phyloP scores from a whole-genome alignment of 2,329 filamentous ascomycete genomes.

The Emericellopsis cladophorae region DNA sequence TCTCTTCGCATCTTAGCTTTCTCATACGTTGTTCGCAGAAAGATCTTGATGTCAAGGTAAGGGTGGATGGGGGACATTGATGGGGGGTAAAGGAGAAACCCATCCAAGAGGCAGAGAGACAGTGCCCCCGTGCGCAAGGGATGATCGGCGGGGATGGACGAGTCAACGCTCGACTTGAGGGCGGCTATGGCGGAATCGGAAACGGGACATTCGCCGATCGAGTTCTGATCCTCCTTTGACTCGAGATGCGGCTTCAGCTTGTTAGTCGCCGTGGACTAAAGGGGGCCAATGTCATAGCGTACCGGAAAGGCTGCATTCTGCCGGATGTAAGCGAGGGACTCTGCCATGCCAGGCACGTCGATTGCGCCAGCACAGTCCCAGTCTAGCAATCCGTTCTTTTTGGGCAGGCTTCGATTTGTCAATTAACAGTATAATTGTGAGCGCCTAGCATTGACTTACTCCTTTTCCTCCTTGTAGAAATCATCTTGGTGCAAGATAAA shows the following conservation, averaged over 20 bases:
- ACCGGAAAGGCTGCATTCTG: constrained; percentile 53
- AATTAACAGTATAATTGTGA: neutral
- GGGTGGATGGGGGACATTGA: constrained; percentile 40
- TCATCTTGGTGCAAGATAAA: constrained; percentile 94
- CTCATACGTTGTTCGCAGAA: constrained; percentile 57
- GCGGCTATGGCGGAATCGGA: constrained; percentile 29
- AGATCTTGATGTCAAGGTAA: constrained; percentile 63
- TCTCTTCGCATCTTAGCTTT: constrained; percentile 53
- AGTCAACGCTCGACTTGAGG: constrained; percentile 31
- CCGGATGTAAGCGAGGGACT: constrained; percentile 58
- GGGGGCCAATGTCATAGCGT: constrained; percentile 15
- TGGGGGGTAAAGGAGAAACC: constrained; percentile 69
- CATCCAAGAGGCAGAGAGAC: constrained; percentile 66
- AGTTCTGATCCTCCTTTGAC: constrained; percentile 46
- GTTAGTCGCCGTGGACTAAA: neutral
- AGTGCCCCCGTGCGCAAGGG: constrained; percentile 17
- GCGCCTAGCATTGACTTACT: constrained; percentile 30
- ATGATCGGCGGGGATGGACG: constrained; percentile 30
- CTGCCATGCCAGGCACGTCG: constrained; percentile 54
- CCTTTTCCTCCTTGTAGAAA: constrained; percentile 73
- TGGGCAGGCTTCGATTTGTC: constrained; percentile 31
- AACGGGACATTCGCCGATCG: constrained; percentile 41
- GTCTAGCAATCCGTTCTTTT: constrained; percentile 55
- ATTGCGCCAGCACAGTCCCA: constrained; percentile 86
- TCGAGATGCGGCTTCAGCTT: constrained; percentile 13